Conservation (phyloP, 805 yeast species). For the Schizosaccharomyces cryophilus region DNA sequence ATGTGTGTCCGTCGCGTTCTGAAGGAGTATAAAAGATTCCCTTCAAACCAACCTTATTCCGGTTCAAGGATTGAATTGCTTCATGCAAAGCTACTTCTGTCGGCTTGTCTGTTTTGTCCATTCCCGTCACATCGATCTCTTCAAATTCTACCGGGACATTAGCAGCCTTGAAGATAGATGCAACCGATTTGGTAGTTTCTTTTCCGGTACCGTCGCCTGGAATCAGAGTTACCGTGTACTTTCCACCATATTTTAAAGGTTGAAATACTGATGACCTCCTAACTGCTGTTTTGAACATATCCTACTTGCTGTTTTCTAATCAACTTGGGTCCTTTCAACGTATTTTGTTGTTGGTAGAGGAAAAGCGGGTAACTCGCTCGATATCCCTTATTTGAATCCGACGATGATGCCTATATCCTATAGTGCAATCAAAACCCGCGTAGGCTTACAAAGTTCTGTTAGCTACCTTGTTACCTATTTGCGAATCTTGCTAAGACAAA, state of each 20-base stretch:
- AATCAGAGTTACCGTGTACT: constrained; percentile 59
- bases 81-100: constrained; percentile 51
- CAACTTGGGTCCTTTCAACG: background rate
- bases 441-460: too few species aligned
- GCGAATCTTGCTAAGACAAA: too few species aligned
- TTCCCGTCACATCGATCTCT: constrained; percentile 85
- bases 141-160: constrained; percentile 83
- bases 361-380: background rate
- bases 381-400: background rate
- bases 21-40: constrained; percentile 98
- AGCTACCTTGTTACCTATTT: too few species aligned
- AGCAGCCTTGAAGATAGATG: constrained; percentile 81
- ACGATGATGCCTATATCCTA: background rate
- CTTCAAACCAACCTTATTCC: constrained; percentile 81
- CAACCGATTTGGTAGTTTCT: constrained; percentile 85
- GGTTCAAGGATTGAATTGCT: constrained; percentile 80
- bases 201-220: constrained; percentile 98
- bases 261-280: background rate
- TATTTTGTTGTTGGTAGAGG: background rate
- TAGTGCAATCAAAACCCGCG: too few species aligned
- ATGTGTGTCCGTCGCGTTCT: constrained; percentile 84
- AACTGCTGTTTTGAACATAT: background rate
- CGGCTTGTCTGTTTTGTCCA: constrained; percentile 74
- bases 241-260: constrained; percentile 1
- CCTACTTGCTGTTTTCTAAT: background rate